A percentile compares a stretch with the other conserved stretches of the same genome.
These are phyloP conservation scores for Komagataella pseudopastoris DNA, from an alignment of 805 yeast genomes.

Conservation along the genomic window DNA sequence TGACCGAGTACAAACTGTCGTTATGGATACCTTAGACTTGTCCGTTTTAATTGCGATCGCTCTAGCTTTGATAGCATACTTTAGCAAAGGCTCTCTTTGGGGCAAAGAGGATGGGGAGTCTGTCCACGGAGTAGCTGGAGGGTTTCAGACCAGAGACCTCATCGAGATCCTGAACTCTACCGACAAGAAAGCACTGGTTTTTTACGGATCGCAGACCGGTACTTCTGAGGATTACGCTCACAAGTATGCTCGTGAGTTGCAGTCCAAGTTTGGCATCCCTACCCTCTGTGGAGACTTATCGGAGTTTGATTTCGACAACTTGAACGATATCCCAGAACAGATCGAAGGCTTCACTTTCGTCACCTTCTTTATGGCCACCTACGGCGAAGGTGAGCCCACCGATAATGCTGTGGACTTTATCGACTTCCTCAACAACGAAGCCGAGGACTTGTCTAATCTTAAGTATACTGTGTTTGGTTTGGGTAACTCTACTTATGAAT, in stretches of 20 bases:
- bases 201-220: slow-evolving; percentile 95
- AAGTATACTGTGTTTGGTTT: slow-evolving; percentile 75
- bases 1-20: background rate
- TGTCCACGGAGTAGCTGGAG: slow-evolving; percentile 13
- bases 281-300: slow-evolving; percentile 83
- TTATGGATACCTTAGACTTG: slow-evolving; percentile 56
- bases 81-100: slow-evolving; percentile 49
- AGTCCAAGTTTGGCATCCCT: slow-evolving; percentile 65
- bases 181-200: slow-evolving; percentile 63
- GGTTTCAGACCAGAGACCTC: slow-evolving; percentile 40
- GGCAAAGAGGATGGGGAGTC: slow-evolving; percentile 22
- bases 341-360: slow-evolving; percentile 38
- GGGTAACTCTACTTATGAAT: slow-evolving; percentile 91
- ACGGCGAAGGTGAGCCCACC: slow-evolving; percentile 98
- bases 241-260: slow-evolving; percentile 80
- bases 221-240: slow-evolving; percentile 96
- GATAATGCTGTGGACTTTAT: slow-evolving; percentile 82
- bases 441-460: slow-evolving; percentile 38
- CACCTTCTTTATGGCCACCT: slow-evolving; percentile 73
- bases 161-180: slow-evolving; percentile 42
- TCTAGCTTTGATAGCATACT: slow-evolving; percentile 51
- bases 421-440: slow-evolving; percentile 50
- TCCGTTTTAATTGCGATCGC: slow-evolving; percentile 53
- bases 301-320: slow-evolving; percentile 71
- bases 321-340: slow-evolving; percentile 48